phyloP scores from a whole-genome alignment of 2,329 filamentous ascomycete species.

The Clarireedia homoeocarpa region DNA sequence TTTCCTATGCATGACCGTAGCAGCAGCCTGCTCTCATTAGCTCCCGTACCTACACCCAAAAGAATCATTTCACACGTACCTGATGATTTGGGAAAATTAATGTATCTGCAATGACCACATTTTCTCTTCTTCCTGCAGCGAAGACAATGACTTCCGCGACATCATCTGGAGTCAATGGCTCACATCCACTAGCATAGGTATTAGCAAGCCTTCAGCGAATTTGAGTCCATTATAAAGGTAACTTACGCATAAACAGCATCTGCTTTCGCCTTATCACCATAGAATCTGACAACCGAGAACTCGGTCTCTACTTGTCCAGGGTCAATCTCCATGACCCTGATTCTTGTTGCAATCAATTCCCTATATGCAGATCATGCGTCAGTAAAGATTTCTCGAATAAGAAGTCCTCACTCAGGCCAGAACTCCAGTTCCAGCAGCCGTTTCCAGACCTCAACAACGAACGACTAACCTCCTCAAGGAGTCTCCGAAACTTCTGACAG shows the following conservation, averaged over 20 bases:
- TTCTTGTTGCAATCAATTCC: constrained; percentile 73
- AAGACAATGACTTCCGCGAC: constrained; percentile 90
- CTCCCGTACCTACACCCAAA: constrained; percentile 18
- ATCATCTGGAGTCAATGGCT: constrained; percentile 81
- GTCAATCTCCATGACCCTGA: constrained; percentile 81
- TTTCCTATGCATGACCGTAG: constrained; percentile 39
- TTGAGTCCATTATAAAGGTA: not conserved
- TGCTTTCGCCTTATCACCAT: constrained; percentile 82
- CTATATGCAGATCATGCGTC: not conserved
- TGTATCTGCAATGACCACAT: constrained; percentile 84
- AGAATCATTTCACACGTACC: constrained; percentile 40
- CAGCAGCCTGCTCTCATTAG: constrained; percentile 30
- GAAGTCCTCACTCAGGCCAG: no score
- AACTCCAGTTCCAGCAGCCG: no score
- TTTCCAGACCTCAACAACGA: no score
- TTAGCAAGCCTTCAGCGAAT: not conserved
- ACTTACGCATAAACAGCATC: constrained; percentile 79
- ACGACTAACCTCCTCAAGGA: constrained; percentile 52
- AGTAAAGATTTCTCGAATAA: not conserved
- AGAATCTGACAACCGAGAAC: constrained; percentile 82
- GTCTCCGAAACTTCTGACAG: constrained; percentile 78
- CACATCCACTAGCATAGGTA: constrained; percentile 49
- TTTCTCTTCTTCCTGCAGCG: constrained; percentile 73
- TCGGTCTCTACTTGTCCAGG: constrained; percentile 93
- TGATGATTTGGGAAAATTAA: constrained; percentile 86